phyloP scores from a whole-genome alignment of 202 grass and related monocot genomes.

The Setaria italica region DNA sequence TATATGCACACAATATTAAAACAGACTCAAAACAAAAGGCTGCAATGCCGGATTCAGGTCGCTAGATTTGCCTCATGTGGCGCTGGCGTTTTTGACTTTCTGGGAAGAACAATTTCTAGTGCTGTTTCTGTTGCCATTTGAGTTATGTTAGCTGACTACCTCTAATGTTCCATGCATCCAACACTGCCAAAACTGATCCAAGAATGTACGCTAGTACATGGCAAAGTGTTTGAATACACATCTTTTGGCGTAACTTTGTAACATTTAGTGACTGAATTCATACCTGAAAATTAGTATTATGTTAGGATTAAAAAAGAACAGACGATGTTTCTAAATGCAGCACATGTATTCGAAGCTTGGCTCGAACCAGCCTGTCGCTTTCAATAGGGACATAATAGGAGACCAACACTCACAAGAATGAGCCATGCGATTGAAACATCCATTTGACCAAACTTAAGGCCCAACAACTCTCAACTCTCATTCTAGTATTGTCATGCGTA shows the following conservation, averaged over 20 bases:
- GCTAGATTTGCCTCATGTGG: slow-evolving; percentile 31
- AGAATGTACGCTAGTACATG: not conserved
- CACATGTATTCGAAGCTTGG: not conserved
- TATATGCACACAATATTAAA: slow-evolving; percentile 17
- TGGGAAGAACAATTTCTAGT: not conserved
- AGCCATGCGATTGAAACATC: slow-evolving; percentile 20
- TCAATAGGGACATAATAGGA: slow-evolving; percentile 33
- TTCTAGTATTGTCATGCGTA: slow-evolving; percentile 5
- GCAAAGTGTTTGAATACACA: not conserved
- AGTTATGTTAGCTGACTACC: not conserved
- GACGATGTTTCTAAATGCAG: not conserved
- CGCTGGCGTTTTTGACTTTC: not conserved
- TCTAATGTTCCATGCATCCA: not conserved
- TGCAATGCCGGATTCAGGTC: slow-evolving; percentile 23
- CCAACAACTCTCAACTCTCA: not conserved
- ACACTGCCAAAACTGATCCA: not conserved
- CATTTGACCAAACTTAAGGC: slow-evolving; percentile 43
- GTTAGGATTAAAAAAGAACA: not conserved
- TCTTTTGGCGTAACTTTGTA: not conserved
- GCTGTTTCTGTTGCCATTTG: slow-evolving; percentile 8
- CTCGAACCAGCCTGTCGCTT: slow-evolving; percentile 8
- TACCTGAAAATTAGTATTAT: not conserved
- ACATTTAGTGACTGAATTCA: not conserved
- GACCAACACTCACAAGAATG: slow-evolving; percentile 3
- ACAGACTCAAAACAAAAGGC: not conserved